phyloP scores from a whole-genome alignment of 2,329 filamentous ascomycete species.

The Neodidymelliopsis sp. region DNA sequence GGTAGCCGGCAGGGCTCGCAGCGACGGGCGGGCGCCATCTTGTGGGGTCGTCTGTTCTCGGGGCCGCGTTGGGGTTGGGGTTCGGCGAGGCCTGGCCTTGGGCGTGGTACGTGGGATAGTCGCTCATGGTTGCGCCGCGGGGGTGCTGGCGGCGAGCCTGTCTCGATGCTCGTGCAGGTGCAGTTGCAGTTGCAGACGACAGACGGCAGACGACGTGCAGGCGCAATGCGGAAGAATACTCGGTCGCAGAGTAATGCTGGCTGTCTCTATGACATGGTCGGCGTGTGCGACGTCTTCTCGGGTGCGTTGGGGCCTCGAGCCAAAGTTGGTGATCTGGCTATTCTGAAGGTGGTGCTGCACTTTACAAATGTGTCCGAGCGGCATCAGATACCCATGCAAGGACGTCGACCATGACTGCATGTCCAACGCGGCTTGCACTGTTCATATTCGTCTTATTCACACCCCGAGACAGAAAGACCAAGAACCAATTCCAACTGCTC shows the following conservation, averaged over 20 bases:
- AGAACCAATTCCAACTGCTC: too few species aligned
- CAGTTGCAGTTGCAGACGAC: too few species aligned
- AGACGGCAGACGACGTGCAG: constrained; percentile 15
- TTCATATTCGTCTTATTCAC: not conserved
- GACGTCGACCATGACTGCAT: not conserved
- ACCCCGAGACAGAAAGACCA: too few species aligned
- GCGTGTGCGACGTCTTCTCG: constrained; percentile 17
- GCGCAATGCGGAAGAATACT: constrained; percentile 21
- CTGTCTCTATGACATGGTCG: constrained; percentile 33
- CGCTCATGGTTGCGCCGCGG: constrained; percentile 46
- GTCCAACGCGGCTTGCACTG: not conserved
- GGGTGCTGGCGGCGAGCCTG: constrained; percentile 21
- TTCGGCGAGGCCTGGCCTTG: constrained; percentile 41
- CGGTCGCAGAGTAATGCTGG: constrained; percentile 19
- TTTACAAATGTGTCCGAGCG: constrained; percentile 25
- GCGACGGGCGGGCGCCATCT: constrained; percentile 53
- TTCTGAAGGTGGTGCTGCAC: constrained; percentile 30
- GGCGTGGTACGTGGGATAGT: constrained; percentile 49
- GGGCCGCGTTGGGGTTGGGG: constrained; percentile 34
- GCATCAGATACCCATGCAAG: constrained; percentile 2
- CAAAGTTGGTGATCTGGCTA: constrained; percentile 44
- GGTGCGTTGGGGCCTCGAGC: constrained; percentile 20
- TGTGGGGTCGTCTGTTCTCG: constrained; percentile 40
- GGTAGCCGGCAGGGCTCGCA: constrained; percentile 54
- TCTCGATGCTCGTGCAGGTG: constrained; percentile 6